Base-by-base conservation (phyloP, 208 protist genomes). In the Vickermania ingenoplastis region DNA sequence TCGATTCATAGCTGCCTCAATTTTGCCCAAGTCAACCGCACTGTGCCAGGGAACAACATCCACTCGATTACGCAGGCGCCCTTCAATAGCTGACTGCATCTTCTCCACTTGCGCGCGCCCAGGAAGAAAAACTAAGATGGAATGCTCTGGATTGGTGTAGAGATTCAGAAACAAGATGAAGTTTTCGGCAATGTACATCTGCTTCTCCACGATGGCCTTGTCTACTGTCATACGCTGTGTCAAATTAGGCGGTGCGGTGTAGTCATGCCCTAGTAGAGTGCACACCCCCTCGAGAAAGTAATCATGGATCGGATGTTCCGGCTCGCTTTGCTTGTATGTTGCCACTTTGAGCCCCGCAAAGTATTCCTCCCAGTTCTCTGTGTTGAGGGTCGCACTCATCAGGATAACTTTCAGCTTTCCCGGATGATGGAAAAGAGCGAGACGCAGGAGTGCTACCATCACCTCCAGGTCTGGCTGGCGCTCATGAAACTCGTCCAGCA, bases 401-500 rank as follows among this genome's bases (percentile, higher is more conserved):
- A 97, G 69, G 30, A 97, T 79, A 31, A 94, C 58, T 59, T 90
- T 89, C 56, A 89, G 74, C 53, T 73, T 77, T 17, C 77, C 73
- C 0, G 81, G 78, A 59, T 85, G 60, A 28, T 74, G 75, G 41
- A 67, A 50, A 51, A 91, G 78, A 50, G 74, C 69, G 26, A 97
- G 53, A 70, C 93, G 93, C 48, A 97, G 72, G 50, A 97, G 64
- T 14, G 91, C 65, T 25, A 97, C 60, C 22, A 96, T 79, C 21
- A 97, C 81, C 71, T 97, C 91, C 24, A 83, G 81, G 59, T 97
- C 89, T 0, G 99, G 83, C 2, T 94, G 98, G 25, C 94, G 76
- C 77, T 97, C 94, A 69, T 97, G 94, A 52, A 96, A 91, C 67
- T 97, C 94, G 62, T 97, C 94, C 48, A 97, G 78, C 55, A 97